Base-by-base conservation (phyloP, 768 basidiomycete genomes). In the Lentinula raphanica region DNA sequence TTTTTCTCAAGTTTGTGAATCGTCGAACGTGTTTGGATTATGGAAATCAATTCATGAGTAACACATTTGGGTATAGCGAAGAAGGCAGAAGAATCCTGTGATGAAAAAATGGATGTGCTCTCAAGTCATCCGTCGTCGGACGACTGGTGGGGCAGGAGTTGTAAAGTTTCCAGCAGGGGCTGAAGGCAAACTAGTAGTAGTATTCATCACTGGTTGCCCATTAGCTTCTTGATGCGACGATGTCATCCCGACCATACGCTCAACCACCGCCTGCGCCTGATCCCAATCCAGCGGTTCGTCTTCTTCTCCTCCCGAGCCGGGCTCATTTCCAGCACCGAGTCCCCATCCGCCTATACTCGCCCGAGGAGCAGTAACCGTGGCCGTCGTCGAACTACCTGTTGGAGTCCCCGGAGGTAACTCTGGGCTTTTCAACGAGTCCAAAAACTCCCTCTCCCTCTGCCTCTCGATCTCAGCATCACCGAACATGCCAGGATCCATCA, bases 281-380 rank as follows among this genome's bases (percentile, higher is more conserved):
- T 87, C 87, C 85, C 84, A 87, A 59, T 87, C 84, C 64, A 83
- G 67, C 50, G 87, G 86, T 6, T 87, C 85, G 35, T 87, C 86
- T 5, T 86, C 86, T 2, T 80, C 85, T 19, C 81, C 82, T 21
- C 70, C 72, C 21, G 15, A 28, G 3, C 19, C 27, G 13, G 27
- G 39, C 15, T 63, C 81, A 59, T 82, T 76, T 27, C 83, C 82
- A 5, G 74, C 79, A 6, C 86, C 89, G 2, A 90, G 72, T 2
- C 87, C 89, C 88, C 88, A 91, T 13, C 88, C 88, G 12, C 87
- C 86, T n/a, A 79, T 74, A 60, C 81, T 84, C 15, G 76, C 79
- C 38, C 79, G 72, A 5, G 72, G 72, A 5, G 72, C 58, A 40
- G 71, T 63, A 12, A 66, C 63, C 1, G 54, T 56, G 2, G 54